Evolutionary conservation across 2,329 filamentous ascomycete genomes (phyloP).

Genomic region (Venturia carpophila): DNA sequence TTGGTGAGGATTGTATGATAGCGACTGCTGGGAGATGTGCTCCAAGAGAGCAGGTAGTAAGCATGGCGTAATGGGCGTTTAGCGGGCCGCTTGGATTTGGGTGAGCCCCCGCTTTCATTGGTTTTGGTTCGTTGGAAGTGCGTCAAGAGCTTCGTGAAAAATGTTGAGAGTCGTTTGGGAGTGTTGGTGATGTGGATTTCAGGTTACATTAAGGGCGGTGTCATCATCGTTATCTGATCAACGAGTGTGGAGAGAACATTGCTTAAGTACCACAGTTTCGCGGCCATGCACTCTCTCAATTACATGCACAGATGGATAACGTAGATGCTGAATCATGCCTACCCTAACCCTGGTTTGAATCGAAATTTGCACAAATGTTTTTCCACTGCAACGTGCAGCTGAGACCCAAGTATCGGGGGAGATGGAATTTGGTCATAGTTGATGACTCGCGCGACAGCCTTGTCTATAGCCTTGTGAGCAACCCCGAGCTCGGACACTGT

Average conservation of each 20-base stretch:
- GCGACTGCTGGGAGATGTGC: not conserved
- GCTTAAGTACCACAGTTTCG: not conserved
- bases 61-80: constrained; percentile 5
- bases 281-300: too few species aligned
- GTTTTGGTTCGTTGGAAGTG: not conserved
- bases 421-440: too few species aligned
- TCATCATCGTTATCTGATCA: not conserved
- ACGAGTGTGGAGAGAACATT: not conserved
- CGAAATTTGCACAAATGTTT: too few species aligned
- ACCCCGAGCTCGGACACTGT: too few species aligned
- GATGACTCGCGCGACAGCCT: too few species aligned
- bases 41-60: not conserved
- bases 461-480: too few species aligned
- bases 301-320: too few species aligned
- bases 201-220: not conserved
- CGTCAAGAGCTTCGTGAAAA: not conserved
- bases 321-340: too few species aligned
- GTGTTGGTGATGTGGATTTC: not conserved
- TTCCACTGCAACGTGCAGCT: too few species aligned
- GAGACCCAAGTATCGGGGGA: too few species aligned
- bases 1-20: constrained; percentile 8
- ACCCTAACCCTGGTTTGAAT: too few species aligned
- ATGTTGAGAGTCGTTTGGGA: not conserved
- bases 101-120: not conserved
- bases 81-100: constrained; percentile 1